Evolutionary conservation across 352 stramenopile species (phyloP).

Genomic region (Blastocystis sp.): DNA sequence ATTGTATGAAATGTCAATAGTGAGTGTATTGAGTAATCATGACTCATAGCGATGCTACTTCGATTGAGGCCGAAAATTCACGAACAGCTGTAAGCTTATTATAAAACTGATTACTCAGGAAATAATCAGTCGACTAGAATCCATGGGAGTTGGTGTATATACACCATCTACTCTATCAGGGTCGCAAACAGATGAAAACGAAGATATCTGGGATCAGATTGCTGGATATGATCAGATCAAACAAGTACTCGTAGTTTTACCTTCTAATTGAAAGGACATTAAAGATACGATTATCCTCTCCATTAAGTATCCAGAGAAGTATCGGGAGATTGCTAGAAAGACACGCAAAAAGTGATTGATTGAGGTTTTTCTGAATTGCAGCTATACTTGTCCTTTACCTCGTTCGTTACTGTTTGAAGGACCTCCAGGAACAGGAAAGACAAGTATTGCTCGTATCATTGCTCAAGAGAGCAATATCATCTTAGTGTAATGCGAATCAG

Average conservation of each 20-base stretch:
- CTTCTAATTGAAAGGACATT: constrained; percentile 70
- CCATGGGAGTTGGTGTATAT: constrained; percentile 16
- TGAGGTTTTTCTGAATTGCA: constrained; percentile 67
- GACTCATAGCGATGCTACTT: constrained; percentile 15
- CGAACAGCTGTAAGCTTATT: not conserved
- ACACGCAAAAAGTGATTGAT: constrained; percentile 78
- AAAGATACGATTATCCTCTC: constrained; percentile 81
- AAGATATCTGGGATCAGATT: constrained; percentile 47
- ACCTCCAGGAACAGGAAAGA: constrained; percentile 85
- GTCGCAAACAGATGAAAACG: not conserved
- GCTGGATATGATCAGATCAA: constrained; percentile 58
- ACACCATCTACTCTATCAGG: not conserved
- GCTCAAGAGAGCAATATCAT: constrained; percentile 79
- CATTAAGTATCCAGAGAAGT: constrained; percentile 81
- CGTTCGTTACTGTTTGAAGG: constrained; percentile 83
- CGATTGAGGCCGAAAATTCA: not conserved
- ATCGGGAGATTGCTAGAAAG: constrained; percentile 79
- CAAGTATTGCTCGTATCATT: constrained; percentile 83
- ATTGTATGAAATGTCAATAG: constrained; percentile 14
- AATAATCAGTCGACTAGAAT: constrained; percentile 12
- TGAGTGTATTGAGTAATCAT: not conserved
- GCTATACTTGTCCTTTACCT: constrained; percentile 66
- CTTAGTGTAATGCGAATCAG: constrained; percentile 71
- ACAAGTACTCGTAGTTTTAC: not conserved
- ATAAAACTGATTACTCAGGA: not conserved